Percentiles rank a stretch among this genome's conserved stretches.
phyloP scores from a whole-genome alignment of 345 rosid genomes.

The Fremontodendron californicum region DNA sequence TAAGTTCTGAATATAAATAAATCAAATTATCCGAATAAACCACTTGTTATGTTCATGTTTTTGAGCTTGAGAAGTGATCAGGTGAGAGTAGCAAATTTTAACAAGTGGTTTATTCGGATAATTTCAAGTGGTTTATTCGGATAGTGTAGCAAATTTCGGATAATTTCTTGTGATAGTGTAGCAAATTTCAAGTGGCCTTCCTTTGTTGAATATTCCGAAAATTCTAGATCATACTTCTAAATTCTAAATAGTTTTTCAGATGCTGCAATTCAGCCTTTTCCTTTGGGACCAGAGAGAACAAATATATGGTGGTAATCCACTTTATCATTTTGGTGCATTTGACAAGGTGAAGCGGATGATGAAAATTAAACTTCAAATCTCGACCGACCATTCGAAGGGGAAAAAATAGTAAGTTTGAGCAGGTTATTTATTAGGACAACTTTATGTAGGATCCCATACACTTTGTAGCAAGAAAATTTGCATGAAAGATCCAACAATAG shows the following conservation, averaged over 20 bases:
- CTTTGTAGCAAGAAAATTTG: not conserved
- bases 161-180: too few species aligned
- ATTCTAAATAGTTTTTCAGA: too few species aligned
- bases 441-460: not conserved
- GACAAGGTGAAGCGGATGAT: not conserved
- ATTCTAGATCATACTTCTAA: too few species aligned
- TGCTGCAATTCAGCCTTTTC: too few species aligned
- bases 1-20: conserved; percentile 17
- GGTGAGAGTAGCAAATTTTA: not conserved
- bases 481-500: not conserved
- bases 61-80: too few species aligned
- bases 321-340: too few species aligned
- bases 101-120: too few species aligned
- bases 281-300: not conserved
- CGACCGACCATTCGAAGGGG: not conserved
- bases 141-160: too few species aligned
- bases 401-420: not conserved
- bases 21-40: conserved; percentile 9
- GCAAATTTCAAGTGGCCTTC: too few species aligned
- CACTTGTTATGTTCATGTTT: not conserved
- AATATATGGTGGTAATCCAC: not conserved
- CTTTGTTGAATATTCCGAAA: too few species aligned
- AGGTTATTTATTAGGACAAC: not conserved
- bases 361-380: not conserved
- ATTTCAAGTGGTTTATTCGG: too few species aligned